Evolutionary conservation across 768 basidiomycete species (phyloP), one percentile per base, ranked within the genome.

Genomic region (Cyathus striatus): DNA sequence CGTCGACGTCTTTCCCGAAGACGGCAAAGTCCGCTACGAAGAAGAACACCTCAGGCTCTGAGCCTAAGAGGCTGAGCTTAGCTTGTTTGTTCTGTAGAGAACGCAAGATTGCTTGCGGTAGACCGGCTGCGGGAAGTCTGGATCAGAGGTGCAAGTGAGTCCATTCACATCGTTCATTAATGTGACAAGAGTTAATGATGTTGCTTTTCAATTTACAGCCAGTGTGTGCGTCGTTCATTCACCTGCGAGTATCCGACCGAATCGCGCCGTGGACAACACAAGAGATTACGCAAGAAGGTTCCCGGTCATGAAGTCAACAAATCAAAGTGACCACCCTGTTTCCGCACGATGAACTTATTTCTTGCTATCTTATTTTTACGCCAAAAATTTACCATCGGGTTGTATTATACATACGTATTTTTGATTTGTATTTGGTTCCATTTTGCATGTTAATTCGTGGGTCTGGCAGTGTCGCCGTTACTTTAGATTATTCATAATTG

Each of bases 111-210:
- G 66, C 66, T 1, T 70, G 69, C 46, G 63, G 60, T 3, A 51
- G 63, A 1, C 64, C 64, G 2, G 48, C 66, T 1, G 56, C 61
- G 1, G 70, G 63, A 2, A 66, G 61, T 42, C 54, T 60, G 14
- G 72, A 76, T 50, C 64, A 60, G 34, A 68, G 72, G 0, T 76
- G 74, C 74, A 75, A 76, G 75, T 76, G 48, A 58, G 74, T 49
- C n/a, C n/a, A n/a, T n/a, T n/a, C n/a, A n/a, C n/a, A n/a, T n/a
- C n/a, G 13, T 45, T 41, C 23, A 44, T 4, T 30, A 9, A n/a
- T 30, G 9, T 42, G 23, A 7, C 40, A 35, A 37, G 20, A 38
- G 46, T 22, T 16, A 23, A 17, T 24, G 2, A 14, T 44, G 14
- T 22, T 34, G 40, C 27, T 21, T 23, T 14, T 12, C 13, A 6